Percentiles rank a stretch among this genome's conserved stretches.
These are phyloP conservation scores for Trichosphaerium sp. DNA, from an alignment of 78 protist genomes.

Conservation along the genomic window DNA sequence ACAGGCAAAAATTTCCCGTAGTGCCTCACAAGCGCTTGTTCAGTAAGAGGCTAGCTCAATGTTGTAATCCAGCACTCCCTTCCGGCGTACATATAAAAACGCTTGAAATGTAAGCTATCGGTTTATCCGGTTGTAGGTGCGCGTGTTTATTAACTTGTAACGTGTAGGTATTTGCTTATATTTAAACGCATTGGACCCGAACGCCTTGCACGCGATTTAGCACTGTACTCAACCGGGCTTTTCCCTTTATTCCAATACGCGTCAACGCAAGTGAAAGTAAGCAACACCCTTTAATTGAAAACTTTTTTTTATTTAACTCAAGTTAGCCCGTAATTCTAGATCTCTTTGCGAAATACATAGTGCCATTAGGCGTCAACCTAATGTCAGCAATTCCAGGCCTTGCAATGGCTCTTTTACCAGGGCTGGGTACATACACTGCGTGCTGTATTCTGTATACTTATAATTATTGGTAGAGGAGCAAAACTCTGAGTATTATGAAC, in stretches of 20 bases:
- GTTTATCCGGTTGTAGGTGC: slow-evolving; percentile 20
- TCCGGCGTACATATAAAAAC: slow-evolving; percentile 47
- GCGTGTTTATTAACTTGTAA: neutral
- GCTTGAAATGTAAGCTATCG: slow-evolving; percentile 36
- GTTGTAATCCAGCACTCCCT: slow-evolving; percentile 47
- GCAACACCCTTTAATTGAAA: no score
- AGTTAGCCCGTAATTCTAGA: no score
- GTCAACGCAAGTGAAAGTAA: slow-evolving; percentile 7
- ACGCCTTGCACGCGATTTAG: slow-evolving; percentile 37
- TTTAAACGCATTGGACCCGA: no score
- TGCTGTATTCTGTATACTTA: no score
- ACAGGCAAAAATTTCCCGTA: neutral
- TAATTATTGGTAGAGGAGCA: slow-evolving; percentile 41
- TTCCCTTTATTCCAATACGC: slow-evolving; percentile 44
- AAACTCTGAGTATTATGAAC: slow-evolving; percentile 27
- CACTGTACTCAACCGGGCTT: slow-evolving; percentile 44
- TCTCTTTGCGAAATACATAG: slow-evolving; percentile 14
- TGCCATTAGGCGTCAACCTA: slow-evolving; percentile 15
- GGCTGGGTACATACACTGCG: no score
- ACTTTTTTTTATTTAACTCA: no score
- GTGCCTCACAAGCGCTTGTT: slow-evolving; percentile 29
- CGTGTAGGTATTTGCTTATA: no score
- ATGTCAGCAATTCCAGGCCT: slow-evolving; percentile 24
- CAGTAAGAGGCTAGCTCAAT: slow-evolving; percentile 44
- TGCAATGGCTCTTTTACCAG: slow-evolving; percentile 30